Percentiles rank a stretch among this genome's conserved stretches.
Conservation (phyloP, 1,284 basidiomycete species). For the Pterulicium gracile region DNA sequence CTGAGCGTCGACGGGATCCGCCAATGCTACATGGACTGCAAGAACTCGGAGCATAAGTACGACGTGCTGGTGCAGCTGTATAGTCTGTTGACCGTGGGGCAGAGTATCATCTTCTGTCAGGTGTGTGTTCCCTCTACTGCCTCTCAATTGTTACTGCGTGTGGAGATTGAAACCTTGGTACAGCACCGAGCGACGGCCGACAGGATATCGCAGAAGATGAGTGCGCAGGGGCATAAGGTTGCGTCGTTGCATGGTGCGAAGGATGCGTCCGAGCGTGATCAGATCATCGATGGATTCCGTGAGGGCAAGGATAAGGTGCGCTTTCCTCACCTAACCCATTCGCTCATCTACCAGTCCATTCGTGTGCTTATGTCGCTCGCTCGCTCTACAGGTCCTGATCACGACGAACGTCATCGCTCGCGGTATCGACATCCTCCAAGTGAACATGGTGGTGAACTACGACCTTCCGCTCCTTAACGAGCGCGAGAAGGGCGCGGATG, state of each 20-base stretch:
- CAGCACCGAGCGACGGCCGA: constrained; percentile 90
- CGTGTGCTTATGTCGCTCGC: neutral
- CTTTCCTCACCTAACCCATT: neutral
- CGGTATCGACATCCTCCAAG: constrained; percentile 97
- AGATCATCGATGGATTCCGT: constrained; percentile 91
- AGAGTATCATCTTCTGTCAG: constrained; percentile 95
- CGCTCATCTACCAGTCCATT: constrained; percentile 2
- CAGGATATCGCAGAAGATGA: constrained; percentile 86
- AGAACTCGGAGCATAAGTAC: constrained; percentile 86
- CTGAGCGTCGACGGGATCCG: constrained; percentile 91
- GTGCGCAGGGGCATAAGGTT: constrained; percentile 90
- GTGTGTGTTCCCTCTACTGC: constrained; percentile 27
- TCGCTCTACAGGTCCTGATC: constrained; percentile 51
- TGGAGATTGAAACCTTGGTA: neutral
- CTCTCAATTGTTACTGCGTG: constrained; percentile 3
- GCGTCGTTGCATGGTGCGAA: constrained; percentile 94
- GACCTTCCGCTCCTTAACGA: constrained; percentile 86
- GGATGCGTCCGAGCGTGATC: constrained; percentile 81
- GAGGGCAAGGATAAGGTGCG: constrained; percentile 90
- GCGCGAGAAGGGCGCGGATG: constrained; percentile 38
- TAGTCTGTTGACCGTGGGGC: constrained; percentile 86
- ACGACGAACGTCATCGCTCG: constrained; percentile 98
- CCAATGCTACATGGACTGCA: constrained; percentile 97
- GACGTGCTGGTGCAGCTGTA: constrained; percentile 92
- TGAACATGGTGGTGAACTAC: constrained; percentile 99